Evolutionary conservation across 345 rosid genomes (phyloP), one percentile per base, ranked within the genome.

Genomic region (Mallotus nudiflorus): DNA sequence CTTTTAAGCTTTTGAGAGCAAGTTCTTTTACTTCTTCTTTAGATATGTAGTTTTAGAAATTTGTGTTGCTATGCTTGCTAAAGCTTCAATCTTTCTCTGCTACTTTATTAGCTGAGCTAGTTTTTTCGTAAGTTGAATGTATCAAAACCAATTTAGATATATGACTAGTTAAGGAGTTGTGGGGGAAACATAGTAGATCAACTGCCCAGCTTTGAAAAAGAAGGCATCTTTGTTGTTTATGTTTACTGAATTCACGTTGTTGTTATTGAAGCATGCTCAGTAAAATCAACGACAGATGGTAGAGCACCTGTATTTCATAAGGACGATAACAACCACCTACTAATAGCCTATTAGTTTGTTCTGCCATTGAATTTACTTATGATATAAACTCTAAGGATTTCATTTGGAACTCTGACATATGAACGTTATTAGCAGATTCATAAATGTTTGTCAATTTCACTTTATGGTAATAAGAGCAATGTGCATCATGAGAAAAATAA

Each of bases 261-360:
- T n/a, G 40, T 18, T 66, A 29, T 71, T 33, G 76, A 22, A 53
- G 29, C 27, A 4, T 48, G 39, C 44, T 66, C 35, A 49, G 49
- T 51, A 24, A 22, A 39, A 18, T 52, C 12, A 53, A 65, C 22
- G 56, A 40, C 29, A 20, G 9, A 64, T 39, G n/a, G n/a, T n/a
- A n/a, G n/a, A n/a, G n/a, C n/a, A n/a, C n/a, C n/a, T n/a, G n/a
- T n/a, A n/a, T n/a, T n/a, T n/a, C n/a, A n/a, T n/a, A n/a, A n/a
- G n/a, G n/a, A n/a, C n/a, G n/a, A n/a, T n/a, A n/a, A n/a, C n/a
- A n/a, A n/a, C n/a, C n/a, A n/a, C n/a, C n/a, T n/a, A 42, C 14
- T 37, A 25, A 18, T 31, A 15, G 50, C 25, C 37, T 44, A 10
- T 42, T 51, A 27, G 44, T 13, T 44, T 67, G 46, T 54, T 44